Base-by-base conservation (phyloP, 345 rosid species). In the Abelmoschus esculentus region DNA sequence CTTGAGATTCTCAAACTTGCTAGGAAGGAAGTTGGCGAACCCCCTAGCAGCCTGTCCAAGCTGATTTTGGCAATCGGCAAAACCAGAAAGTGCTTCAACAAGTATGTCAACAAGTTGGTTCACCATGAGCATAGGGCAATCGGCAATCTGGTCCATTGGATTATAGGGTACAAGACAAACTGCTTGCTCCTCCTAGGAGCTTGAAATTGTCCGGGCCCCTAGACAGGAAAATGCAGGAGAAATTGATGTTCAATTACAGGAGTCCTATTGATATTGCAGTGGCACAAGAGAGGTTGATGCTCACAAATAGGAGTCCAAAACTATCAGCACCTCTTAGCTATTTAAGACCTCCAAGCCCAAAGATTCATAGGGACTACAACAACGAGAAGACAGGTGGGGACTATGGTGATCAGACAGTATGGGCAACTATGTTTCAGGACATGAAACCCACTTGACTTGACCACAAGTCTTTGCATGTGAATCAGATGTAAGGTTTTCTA, bases 111-210 rank as follows among this genome's bases (percentile, higher is more conserved):
- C 70, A 86, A 81, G 76, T 69, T 82, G 80, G 78, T 85, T 70
- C 80, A 64, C 49, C 78, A 73, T 0, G 80, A 81, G 49, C 78
- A 74, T 31, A 73, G 71, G 5, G 58, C 74, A 3, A 70, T 78
- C 15, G n/a, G n/a, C n/a, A 88, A 72, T 92, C 96, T 46, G 98
- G 98, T 31, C 96, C 96, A n/a, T 11, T 89, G 71, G 89, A 85
- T 69, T 40, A 75, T 10, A 78, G 80, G 32, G 52, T 38, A 18
- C 83, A 78, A 34, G 84, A 85, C 31, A 85, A 77, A 78, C 46
- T 44, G 53, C 58, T 70, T 73, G 34, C 40, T 13, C 47, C 74
- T 9, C 75, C 72, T 56, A 73, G 79, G 60, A 77, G 76, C 68
- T 49, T 85, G 61, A 81, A 85, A 71, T 72, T 89, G 8, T 91